phyloP scores from a whole-genome alignment of 106 monocot genomes.

The Chionographis japonica region DNA sequence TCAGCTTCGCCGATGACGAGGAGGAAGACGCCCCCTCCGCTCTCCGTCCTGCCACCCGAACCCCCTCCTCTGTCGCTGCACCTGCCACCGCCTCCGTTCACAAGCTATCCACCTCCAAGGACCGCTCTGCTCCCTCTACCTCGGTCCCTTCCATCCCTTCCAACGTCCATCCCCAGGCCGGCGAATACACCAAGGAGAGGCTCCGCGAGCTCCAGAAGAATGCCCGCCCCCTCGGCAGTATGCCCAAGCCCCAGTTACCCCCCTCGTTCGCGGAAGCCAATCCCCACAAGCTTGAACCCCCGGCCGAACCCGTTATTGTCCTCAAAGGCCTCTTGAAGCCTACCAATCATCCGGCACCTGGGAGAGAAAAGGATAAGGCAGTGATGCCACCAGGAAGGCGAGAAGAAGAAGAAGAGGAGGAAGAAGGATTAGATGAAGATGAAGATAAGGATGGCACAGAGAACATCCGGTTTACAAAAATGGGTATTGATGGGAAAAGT shows the following conservation, averaged over 20 bases:
- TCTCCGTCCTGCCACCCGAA: neutral
- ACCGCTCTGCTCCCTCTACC: conserved; percentile 28
- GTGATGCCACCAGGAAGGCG: neutral
- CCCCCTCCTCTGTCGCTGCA: conserved; percentile 6
- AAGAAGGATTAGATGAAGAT: conserved; percentile 18
- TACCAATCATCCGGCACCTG: neutral
- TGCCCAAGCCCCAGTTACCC: conserved; percentile 14
- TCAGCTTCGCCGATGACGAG: conserved; percentile 93
- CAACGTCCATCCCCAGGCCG: conserved; percentile 78
- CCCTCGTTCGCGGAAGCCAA: conserved; percentile 13
- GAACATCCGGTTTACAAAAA: conserved; percentile 21
- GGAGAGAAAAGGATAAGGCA: neutral
- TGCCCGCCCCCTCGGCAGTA: conserved; percentile 74
- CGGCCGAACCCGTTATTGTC: conserved; percentile 53
- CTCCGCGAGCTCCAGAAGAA: conserved; percentile 96
- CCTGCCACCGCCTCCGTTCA: conserved; percentile 26
- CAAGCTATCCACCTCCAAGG: conserved; percentile 45
- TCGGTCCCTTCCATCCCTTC: conserved; percentile 33
- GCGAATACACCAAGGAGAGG: conserved; percentile 87
- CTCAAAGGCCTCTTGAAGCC: conserved; percentile 87
- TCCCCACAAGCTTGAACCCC: conserved; percentile 13
- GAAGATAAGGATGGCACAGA: conserved; percentile 2
- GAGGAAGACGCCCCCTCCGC: conserved; percentile 13
- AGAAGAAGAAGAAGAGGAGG: conserved; percentile 17
- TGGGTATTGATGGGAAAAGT: conserved; percentile 32